phyloP scores from a whole-genome alignment of 1,284 basidiomycete genomes.

The Fomitiporia mediterranea region DNA sequence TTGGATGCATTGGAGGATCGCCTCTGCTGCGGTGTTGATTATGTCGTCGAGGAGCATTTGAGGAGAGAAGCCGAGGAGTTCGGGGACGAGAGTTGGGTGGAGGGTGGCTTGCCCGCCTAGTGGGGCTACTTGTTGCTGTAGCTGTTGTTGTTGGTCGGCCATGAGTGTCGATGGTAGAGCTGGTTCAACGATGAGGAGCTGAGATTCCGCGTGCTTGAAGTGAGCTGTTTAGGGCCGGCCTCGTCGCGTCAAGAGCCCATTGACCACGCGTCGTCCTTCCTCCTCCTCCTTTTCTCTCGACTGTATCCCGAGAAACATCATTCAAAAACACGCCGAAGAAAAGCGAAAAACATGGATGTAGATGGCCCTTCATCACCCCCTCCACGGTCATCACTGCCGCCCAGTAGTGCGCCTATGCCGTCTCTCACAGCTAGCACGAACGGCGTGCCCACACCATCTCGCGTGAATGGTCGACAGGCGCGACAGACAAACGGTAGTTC shows the following conservation, averaged over 20 bases:
- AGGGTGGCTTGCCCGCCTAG: slow-evolving; percentile 1
- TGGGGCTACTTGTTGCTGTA: not conserved
- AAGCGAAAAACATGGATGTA: slow-evolving; percentile 33
- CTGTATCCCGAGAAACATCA: not conserved
- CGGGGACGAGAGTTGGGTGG: slow-evolving; percentile 42
- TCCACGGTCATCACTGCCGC: slow-evolving; percentile 48
- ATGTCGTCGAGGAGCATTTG: slow-evolving; percentile 67
- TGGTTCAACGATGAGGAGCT: not conserved
- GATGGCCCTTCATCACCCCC: slow-evolving; percentile 41
- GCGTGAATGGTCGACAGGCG: slow-evolving; percentile 37
- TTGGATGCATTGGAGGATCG: slow-evolving; percentile 64
- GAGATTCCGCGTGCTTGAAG: not conserved
- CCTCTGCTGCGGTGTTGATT: slow-evolving; percentile 62
- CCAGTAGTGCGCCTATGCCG: slow-evolving; percentile 59
- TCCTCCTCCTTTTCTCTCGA: not conserved
- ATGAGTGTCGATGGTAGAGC: too few species aligned
- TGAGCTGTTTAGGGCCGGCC: slow-evolving; percentile 6
- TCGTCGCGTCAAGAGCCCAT: not conserved
- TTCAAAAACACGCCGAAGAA: too few species aligned
- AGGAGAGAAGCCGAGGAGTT: slow-evolving; percentile 62
- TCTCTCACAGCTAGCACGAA: slow-evolving; percentile 36
- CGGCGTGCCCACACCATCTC: slow-evolving; percentile 37
- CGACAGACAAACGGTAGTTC: slow-evolving; percentile 1
- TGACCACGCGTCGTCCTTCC: not conserved
- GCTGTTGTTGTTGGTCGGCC: not conserved